Percentiles rank a stretch among this genome's conserved stretches.
Conservation (phyloP, 2,329 filamentous ascomycete genomes). For the Leptodontidium sp. region DNA sequence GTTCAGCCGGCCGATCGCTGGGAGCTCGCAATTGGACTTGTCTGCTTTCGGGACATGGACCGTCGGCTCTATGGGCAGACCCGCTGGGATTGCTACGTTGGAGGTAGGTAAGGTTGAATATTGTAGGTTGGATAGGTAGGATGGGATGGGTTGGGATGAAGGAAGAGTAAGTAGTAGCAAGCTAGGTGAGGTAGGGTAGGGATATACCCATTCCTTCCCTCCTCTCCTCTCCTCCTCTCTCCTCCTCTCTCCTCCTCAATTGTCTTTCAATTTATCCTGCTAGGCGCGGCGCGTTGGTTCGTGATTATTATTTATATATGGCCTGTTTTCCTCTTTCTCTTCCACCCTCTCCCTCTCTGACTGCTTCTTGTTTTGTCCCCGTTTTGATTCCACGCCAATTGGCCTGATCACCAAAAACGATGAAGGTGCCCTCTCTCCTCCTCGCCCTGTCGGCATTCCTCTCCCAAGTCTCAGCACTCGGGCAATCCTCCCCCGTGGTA, state of each 20-base stretch:
- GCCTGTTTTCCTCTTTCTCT: neutral
- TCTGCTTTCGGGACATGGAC: slow-evolving; percentile 15
- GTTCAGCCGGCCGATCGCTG: slow-evolving; percentile 25
- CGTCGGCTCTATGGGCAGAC: slow-evolving; percentile 20
- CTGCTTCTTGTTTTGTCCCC: neutral
- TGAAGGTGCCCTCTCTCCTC: slow-evolving; percentile 33
- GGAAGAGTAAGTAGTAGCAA: neutral
- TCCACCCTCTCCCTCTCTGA: neutral
- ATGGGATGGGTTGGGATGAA: neutral
- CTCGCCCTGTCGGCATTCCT: slow-evolving; percentile 38
- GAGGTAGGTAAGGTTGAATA: too few species aligned
- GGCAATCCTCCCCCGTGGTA: slow-evolving; percentile 55
- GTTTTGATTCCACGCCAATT: neutral
- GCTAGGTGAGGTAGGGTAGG: neutral
- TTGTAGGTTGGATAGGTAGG: neutral
- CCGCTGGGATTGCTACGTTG: slow-evolving; percentile 17
- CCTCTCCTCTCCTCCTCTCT: neutral
- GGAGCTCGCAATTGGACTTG: slow-evolving; percentile 3
- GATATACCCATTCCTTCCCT: neutral
- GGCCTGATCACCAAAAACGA: slow-evolving; percentile 21
- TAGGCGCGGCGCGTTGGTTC: slow-evolving; percentile 11
- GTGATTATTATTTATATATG: slow-evolving; percentile 25
- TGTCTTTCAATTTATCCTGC: slow-evolving; percentile 10
- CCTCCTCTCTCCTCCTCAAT: neutral
- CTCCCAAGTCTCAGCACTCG: slow-evolving; percentile 50